phyloP scores from a whole-genome alignment of 768 basidiomycete genomes.

The Macrolepiota fuliginosa region DNA sequence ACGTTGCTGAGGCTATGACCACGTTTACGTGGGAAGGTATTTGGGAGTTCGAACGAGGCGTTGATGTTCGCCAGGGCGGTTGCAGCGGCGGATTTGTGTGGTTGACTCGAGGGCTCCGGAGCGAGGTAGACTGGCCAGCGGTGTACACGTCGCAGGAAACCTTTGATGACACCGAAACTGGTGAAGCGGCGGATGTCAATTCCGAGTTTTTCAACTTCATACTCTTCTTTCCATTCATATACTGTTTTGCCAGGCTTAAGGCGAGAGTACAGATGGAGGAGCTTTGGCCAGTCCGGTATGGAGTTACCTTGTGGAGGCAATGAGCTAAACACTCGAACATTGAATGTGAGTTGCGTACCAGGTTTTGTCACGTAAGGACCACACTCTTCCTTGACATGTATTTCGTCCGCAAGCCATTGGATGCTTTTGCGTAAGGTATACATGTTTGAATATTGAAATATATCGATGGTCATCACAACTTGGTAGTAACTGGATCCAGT shows the following conservation, averaged over 20 bases:
- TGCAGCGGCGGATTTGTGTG: slow-evolving; percentile 18
- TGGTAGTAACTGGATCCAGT: slow-evolving; percentile 75
- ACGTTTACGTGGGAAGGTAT: slow-evolving; percentile 32
- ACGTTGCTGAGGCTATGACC: slow-evolving; percentile 34
- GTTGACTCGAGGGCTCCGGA: slow-evolving; percentile 27
- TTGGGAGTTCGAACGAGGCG: slow-evolving; percentile 6
- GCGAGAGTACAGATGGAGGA: slow-evolving; percentile 84
- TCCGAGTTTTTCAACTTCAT: slow-evolving; percentile 67
- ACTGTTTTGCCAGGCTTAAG: slow-evolving; percentile 82
- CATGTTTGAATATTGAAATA: slow-evolving; percentile 98
- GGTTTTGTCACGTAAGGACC: slow-evolving; percentile 86
- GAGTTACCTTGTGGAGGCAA: slow-evolving; percentile 39
- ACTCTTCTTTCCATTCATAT: slow-evolving; percentile 82
- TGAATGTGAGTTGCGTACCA: slow-evolving; percentile 36
- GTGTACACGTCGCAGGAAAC: slow-evolving; percentile 90
- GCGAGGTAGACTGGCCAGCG: slow-evolving; percentile 82
- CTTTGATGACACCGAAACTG: slow-evolving; percentile 98
- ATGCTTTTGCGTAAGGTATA: slow-evolving; percentile 88
- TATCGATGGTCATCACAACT: slow-evolving; percentile 94
- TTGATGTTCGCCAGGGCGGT: slow-evolving; percentile 16
- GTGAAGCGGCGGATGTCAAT: slow-evolving; percentile 94
- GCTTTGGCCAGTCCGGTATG: slow-evolving; percentile 82
- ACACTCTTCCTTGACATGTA: slow-evolving; percentile 86
- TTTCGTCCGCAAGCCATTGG: slow-evolving; percentile 83
- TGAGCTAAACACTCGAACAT: neutral